Conservation (phyloP, 805 yeast species). For the Starmera quercuum region DNA sequence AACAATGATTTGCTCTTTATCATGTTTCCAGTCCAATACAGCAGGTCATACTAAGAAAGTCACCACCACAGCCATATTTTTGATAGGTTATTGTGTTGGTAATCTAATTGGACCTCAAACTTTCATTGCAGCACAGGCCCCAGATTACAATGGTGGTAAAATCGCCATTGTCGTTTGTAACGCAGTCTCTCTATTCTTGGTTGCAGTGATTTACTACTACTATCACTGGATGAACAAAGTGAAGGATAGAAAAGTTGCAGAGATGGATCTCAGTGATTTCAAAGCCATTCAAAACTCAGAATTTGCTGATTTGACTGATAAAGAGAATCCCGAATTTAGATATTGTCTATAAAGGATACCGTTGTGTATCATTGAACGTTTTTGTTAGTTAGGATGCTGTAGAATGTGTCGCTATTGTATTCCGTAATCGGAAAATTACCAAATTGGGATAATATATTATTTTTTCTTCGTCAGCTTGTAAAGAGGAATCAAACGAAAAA, state of each 20-base stretch:
- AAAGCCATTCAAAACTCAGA: conserved; percentile 23
- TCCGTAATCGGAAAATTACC: no score
- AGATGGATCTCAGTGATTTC: conserved; percentile 14
- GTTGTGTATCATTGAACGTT: no score
- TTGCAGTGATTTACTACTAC: conserved; percentile 20
- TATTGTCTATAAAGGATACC: conserved; percentile 17
- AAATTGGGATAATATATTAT: no score
- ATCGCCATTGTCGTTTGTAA: conserved; percentile 45
- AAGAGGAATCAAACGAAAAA: no score
- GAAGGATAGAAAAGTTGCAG: conserved; percentile 25
- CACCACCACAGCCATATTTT: conserved; percentile 44
- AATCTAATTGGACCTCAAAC: conserved; percentile 66
- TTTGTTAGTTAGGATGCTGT: no score
- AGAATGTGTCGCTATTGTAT: no score
- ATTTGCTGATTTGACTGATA: conserved; percentile 37
- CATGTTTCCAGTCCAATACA: conserved; percentile 36
- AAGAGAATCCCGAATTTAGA: conserved; percentile 31
- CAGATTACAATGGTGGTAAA: conserved; percentile 47
- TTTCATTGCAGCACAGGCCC: conserved; percentile 48
- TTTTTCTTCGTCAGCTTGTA: no score
- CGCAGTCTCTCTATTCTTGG: conserved; percentile 28
- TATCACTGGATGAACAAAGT: conserved; percentile 30
- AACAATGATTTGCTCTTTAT: conserved; percentile 22
- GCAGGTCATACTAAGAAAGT: conserved; percentile 69
- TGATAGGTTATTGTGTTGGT: conserved; percentile 59